Percentiles rank a stretch among this genome's conserved stretches.
Conservation (phyloP, 352 stramenopile genomes). For the Phytophthora ramorum region DNA sequence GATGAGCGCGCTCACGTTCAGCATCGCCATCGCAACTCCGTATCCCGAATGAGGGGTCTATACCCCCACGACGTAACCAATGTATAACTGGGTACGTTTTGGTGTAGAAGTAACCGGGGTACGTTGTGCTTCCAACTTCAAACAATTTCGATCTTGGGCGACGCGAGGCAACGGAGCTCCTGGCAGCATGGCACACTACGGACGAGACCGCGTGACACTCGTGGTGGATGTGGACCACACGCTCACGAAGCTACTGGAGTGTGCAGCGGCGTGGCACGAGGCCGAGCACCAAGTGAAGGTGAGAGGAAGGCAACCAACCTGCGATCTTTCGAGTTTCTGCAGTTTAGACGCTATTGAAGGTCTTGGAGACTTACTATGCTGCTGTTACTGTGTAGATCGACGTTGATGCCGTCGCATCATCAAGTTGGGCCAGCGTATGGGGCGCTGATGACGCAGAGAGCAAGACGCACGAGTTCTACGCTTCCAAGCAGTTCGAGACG, state of each 20-base stretch:
- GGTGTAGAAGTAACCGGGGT: not conserved
- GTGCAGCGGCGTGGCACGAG: slow-evolving; percentile 64
- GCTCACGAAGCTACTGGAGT: slow-evolving; percentile 54
- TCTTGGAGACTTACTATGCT: not conserved
- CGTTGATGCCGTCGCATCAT: slow-evolving; percentile 15
- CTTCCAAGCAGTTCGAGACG: slow-evolving; percentile 53
- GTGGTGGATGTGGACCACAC: slow-evolving; percentile 75
- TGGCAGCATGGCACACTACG: slow-evolving; percentile 30
- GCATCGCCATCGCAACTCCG: slow-evolving; percentile 47
- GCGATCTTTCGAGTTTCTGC: slow-evolving; percentile 13
- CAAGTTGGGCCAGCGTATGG: slow-evolving; percentile 48
- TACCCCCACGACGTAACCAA: too few species aligned
- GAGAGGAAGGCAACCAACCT: not conserved
- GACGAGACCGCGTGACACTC: slow-evolving; percentile 52
- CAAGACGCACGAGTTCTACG: slow-evolving; percentile 57
- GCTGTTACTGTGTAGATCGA: slow-evolving; percentile 33
- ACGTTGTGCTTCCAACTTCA: slow-evolving; percentile 24
- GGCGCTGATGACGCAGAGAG: slow-evolving; percentile 28
- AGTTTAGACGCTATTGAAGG: not conserved
- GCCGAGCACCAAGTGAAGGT: slow-evolving; percentile 47
- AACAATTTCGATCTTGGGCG: slow-evolving; percentile 2
- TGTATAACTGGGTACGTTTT: too few species aligned
- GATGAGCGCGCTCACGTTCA: slow-evolving; percentile 84
- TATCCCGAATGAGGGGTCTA: too few species aligned
- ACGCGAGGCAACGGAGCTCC: too few species aligned